Evolutionary conservation across 83 land plant species (phyloP).

Genomic region (Picea abies): DNA sequence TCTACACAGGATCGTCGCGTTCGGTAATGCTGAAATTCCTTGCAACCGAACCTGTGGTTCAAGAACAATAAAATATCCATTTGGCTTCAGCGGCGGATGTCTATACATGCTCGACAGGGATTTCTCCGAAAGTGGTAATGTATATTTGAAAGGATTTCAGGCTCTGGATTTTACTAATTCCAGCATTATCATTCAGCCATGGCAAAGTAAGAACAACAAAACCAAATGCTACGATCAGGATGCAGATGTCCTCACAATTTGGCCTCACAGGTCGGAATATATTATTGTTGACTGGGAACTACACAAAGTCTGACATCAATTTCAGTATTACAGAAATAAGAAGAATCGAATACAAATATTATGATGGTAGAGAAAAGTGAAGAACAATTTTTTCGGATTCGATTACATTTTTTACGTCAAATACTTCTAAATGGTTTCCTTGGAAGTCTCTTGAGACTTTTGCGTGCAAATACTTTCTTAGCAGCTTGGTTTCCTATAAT

Average conservation of each 20-base stretch:
- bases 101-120: constrained; percentile 26
- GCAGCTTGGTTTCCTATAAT: constrained; percentile 19
- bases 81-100: constrained; percentile 6
- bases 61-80: constrained; percentile 38
- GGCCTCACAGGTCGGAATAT: constrained; percentile 29
- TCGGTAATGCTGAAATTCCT: neutral
- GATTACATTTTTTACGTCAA: too few species aligned
- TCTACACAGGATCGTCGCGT: too few species aligned
- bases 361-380: too few species aligned
- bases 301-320: neutral
- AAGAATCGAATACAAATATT: too few species aligned
- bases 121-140: neutral
- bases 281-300: neutral
- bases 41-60: constrained; percentile 14
- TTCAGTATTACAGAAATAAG: neutral
- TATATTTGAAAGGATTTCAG: constrained; percentile 17
- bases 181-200: neutral
- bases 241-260: constrained; percentile 18
- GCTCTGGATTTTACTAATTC: constrained; percentile 1
- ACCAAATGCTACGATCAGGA: constrained; percentile 13
- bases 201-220: neutral
- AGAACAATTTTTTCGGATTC: too few species aligned
- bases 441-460: too few species aligned
- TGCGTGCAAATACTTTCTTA: constrained; percentile 4
- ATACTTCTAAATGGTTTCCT: neutral